Base-by-base conservation (phyloP, 2,329 filamentous ascomycete species). In the Nemania abortiva region DNA sequence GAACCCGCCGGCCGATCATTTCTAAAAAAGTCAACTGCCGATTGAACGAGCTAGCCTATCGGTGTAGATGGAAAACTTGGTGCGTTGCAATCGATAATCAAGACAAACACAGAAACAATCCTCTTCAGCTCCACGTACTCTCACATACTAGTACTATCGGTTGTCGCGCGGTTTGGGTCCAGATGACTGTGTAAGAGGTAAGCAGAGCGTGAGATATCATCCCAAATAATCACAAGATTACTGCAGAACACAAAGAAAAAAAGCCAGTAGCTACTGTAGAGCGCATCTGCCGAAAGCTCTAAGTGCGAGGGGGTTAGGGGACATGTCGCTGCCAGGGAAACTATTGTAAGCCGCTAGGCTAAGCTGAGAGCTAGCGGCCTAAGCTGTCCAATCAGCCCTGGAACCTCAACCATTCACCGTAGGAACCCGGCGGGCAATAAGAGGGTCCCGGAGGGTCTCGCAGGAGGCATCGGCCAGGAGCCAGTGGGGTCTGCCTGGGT, bases 281-380 rank as follows among this genome's bases (percentile, higher is more conserved):
- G 68, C 56, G 70, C 67, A 75, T 75, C 70, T 76, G 74, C 73
- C 74, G 73, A 75, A 61, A 70, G 68, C 68, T 50, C 67, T 60
- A 55, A 70, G 39, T 57, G 65, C 58, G 66, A 66, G 66, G 66
- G 66, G 66, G 61, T 31, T 64, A 63, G 63, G 71, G 72, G 72
- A 66, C 70, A 70, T 73, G 47, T 24, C 9, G 9, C 47, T 50
- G 20, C 20, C 22, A 50, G 9, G 53, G 22, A 24, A 45, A 63
- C 52, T 63, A 45, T 18, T 47, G 42, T 47, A 54, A 54, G 57
- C 37, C 66, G 62, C 72, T 75, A 74, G 29, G 29, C 70, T 63
- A 3, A 60, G 11, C 22, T 42, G 29, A 42, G 71, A 70, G 37
- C 13, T 63, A 63, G 67, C 59, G 63, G 54, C 65, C 13, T 20